These are phyloP conservation scores for Remersonia thermophila DNA, from an alignment of 2,329 filamentous ascomycete species.

Conservation along the genomic window DNA sequence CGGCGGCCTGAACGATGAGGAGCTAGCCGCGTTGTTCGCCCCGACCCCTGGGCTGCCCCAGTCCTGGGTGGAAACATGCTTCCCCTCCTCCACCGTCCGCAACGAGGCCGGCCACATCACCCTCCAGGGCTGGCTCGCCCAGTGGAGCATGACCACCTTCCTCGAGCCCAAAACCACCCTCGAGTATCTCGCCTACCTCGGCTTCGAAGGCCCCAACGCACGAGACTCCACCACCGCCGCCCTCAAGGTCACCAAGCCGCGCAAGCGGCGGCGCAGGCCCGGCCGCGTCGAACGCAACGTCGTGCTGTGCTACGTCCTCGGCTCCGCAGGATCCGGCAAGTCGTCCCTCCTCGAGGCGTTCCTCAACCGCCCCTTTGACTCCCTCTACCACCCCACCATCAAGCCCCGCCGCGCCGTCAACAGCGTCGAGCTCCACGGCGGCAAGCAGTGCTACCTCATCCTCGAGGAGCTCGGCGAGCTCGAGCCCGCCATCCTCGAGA, in stretches of 20 bases:
- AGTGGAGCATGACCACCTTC: slow-evolving; percentile 99
- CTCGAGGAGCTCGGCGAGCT: slow-evolving; percentile 88
- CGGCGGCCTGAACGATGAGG: slow-evolving; percentile 76
- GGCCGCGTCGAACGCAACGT: slow-evolving; percentile 89
- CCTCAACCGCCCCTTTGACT: slow-evolving; percentile 73
- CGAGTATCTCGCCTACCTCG: slow-evolving; percentile 90
- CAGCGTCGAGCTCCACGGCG: slow-evolving; percentile 87
- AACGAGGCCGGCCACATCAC: slow-evolving; percentile 95
- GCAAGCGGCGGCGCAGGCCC: slow-evolving; percentile 70
- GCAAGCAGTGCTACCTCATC: slow-evolving; percentile 94
- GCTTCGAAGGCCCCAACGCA: slow-evolving; percentile 73
- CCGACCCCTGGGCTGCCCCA: slow-evolving; percentile 80
- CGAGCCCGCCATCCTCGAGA: slow-evolving; percentile 90
- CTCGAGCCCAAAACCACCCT: slow-evolving; percentile 89
- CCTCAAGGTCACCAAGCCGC: slow-evolving; percentile 82
- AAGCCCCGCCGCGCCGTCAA: slow-evolving; percentile 90
- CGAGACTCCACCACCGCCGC: slow-evolving; percentile 70
- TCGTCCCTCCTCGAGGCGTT: slow-evolving; percentile 85
- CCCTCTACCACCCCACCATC: slow-evolving; percentile 83
- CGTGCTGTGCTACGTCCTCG: slow-evolving; percentile 83
- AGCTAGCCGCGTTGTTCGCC: slow-evolving; percentile 77
- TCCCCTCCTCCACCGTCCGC: slow-evolving; percentile 85
- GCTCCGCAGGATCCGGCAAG: slow-evolving; percentile 77
- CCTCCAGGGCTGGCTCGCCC: slow-evolving; percentile 91
- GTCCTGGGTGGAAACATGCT: slow-evolving; percentile 79